Evolutionary conservation across 306 rosid genomes (phyloP), one percentile per base, ranked within the genome.

Genomic region (Amphicarpaea edgeworthii): DNA sequence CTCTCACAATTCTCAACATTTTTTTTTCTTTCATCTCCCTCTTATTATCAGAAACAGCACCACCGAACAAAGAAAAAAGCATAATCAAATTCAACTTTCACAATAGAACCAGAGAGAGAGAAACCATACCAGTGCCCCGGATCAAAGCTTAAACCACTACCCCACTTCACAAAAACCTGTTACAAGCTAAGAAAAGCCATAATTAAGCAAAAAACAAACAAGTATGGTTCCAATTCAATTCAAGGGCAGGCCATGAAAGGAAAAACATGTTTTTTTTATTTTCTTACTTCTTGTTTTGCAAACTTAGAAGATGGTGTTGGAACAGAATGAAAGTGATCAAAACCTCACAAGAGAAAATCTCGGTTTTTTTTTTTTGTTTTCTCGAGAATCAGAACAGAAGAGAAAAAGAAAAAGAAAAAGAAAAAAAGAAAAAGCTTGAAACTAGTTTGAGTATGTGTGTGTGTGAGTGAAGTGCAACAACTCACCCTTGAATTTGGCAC

Each of bases 391-490:
- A 59, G 26, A 1, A 58, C 16, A 28, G 30, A 59, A 45, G 17
- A 5, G 8, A 21, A 47, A 49, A 7, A 26, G 1, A 15, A 2
- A 28, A 58, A 21, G 6, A 26, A 58, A 30, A 5, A 2, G 3
- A 37, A 37, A 37, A 61, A 30, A 0, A 8, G 4, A 2, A 65
- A 65, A 66, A 42, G 70, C 41, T 50, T 38, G 70, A 67, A 51
- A 63, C 53, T 72, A 1, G 75, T 23, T 73, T 23, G 82, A 76
- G 84, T 69, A 82, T 17, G 28, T 77, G 68, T 23, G 82, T 72
- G 84, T 69, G 83, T 17, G 28, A 79, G 68, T 79, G 88, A 82
- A 83, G 85, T 72, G 72, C 68, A 77, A 54, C 38, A 77, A 66
- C 50, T 1, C 60, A 20, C 43, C 16, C 62, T 45, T 8, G 58